phyloP scores from a whole-genome alignment of 306 rosid genomes.

The Parietaria judaica region DNA sequence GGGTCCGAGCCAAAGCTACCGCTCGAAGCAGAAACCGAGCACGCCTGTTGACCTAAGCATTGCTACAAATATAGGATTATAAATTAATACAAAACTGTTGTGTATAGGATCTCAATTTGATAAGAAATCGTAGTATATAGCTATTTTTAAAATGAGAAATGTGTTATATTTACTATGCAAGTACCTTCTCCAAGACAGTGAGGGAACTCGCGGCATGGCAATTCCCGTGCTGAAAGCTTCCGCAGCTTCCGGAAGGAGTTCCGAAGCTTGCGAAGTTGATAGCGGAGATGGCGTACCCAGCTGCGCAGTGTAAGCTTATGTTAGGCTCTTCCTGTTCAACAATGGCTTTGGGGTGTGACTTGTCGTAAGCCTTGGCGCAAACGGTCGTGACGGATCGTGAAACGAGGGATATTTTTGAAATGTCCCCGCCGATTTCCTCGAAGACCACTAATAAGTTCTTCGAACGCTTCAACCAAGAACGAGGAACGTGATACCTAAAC shows the following conservation, averaged over 20 bases:
- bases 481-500: conserved; percentile 78
- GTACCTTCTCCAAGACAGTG: conserved; percentile 53
- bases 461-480: conserved; percentile 68
- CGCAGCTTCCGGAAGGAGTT: conserved; percentile 74
- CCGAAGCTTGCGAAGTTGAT: conserved; percentile 83
- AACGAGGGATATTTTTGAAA: conserved; percentile 43
- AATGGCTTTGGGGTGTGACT: conserved; percentile 31
- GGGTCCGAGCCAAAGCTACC: conserved; percentile 55
- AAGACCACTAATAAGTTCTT: conserved; percentile 58
- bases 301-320: conserved; percentile 49
- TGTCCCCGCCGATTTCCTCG: conserved; percentile 71
- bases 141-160: not conserved
- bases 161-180: not conserved
- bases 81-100: not conserved
- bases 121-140: too few species aligned
- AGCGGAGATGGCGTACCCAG: conserved; percentile 52
- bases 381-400: conserved; percentile 52
- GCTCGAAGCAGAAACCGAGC: conserved; percentile 42
- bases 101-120: too few species aligned
- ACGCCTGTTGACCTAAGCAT: conserved; percentile 47
- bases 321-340: conserved; percentile 35
- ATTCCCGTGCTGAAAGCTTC: conserved; percentile 49
- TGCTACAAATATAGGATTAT: conserved; percentile 22
- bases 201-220: conserved; percentile 58
- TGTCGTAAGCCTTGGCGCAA: conserved; percentile 52